Conservation (phyloP, 179 eudicot species). For the Spergularia azorica region DNA sequence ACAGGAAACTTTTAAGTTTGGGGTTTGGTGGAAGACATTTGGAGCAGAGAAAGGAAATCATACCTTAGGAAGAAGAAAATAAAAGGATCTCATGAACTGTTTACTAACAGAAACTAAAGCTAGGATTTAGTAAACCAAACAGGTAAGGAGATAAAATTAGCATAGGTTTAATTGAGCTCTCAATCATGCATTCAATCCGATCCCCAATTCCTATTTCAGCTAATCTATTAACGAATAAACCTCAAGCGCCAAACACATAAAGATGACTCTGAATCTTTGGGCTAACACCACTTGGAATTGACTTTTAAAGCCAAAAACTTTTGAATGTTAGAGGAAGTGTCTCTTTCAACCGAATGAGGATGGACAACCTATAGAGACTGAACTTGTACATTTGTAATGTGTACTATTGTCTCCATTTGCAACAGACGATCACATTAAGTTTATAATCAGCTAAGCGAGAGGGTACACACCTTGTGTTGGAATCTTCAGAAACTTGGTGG, state of each 20-base stretch:
- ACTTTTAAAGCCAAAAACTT: too few relatives aligned
- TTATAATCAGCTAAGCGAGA: slow-evolving; percentile 13
- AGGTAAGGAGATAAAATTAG: neutral
- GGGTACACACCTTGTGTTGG: slow-evolving; percentile 78
- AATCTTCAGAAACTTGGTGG: slow-evolving; percentile 80
- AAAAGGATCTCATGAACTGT: neutral
- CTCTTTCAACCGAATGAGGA: neutral
- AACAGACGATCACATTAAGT: neutral
- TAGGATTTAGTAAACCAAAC: neutral
- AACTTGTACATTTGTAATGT: too few relatives aligned
- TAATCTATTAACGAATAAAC: neutral
- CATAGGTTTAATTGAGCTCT: too few relatives aligned
- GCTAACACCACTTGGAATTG: neutral
- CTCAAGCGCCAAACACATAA: too few relatives aligned
- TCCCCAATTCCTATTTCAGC: too few relatives aligned
- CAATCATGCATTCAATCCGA: too few relatives aligned
- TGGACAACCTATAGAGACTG: neutral
- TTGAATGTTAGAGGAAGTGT: neutral
- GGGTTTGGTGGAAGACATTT: neutral
- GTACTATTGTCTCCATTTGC: neutral
- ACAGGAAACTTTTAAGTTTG: neutral
- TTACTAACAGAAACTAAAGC: neutral
- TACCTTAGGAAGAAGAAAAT: neutral
- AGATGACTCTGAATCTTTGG: neutral
- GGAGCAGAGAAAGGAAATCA: neutral